These are phyloP conservation scores for Acacia acuminata DNA, from an alignment of 306 rosid species.

Conservation along the genomic window DNA sequence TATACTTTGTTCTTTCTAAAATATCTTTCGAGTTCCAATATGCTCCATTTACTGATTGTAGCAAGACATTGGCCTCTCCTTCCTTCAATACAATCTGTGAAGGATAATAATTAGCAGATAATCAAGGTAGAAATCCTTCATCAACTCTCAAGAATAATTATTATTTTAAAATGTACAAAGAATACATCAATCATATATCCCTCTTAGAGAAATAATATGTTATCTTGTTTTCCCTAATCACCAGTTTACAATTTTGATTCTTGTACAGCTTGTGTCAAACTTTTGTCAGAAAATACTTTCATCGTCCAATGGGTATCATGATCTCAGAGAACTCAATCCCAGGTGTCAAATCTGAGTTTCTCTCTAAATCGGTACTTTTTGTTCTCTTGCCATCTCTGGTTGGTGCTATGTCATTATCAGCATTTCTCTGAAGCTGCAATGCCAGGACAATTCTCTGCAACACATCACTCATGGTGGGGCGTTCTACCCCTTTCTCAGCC, in stretches of 20 bases:
- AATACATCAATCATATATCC: not conserved
- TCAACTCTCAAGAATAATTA: not conserved
- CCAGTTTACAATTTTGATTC: not conserved
- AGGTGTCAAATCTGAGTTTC: slow-evolving; percentile 44
- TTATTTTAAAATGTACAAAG: not conserved
- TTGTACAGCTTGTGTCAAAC: not conserved
- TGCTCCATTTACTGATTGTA: not conserved
- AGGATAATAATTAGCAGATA: not conserved
- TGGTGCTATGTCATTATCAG: not conserved
- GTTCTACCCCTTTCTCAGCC: slow-evolving; percentile 41
- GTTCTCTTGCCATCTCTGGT: not conserved
- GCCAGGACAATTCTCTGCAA: slow-evolving; percentile 41
- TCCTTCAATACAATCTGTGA: not conserved
- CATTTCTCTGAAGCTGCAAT: slow-evolving; percentile 49
- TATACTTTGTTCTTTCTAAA: not conserved
- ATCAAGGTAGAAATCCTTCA: not conserved
- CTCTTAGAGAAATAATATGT: not conserved
- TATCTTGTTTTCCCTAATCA: not conserved
- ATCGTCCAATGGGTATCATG: slow-evolving; percentile 38
- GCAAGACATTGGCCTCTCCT: not conserved
- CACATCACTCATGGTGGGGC: slow-evolving; percentile 57
- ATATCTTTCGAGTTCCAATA: not conserved
- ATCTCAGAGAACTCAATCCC: slow-evolving; percentile 49
- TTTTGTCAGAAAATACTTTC: slow-evolving; percentile 20
- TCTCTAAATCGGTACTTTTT: slow-evolving; percentile 13